Evolutionary conservation across 2,329 filamentous ascomycete species (phyloP).

Genomic region (Rutstroemia sp.): DNA sequence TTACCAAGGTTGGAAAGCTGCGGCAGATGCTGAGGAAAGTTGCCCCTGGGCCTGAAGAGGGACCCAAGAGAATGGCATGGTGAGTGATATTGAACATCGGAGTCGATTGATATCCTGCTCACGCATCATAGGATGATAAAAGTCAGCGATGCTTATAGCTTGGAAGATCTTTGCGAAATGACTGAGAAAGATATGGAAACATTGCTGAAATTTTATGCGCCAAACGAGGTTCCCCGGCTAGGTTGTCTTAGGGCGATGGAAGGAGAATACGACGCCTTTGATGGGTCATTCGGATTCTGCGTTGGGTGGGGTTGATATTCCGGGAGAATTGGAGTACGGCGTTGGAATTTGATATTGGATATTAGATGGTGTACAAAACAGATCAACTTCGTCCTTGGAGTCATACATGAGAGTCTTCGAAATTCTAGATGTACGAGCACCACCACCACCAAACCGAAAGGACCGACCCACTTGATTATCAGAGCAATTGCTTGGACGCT

Average conservation of each 20-base stretch:
- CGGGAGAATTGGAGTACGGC: background rate
- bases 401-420: background rate
- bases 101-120: constrained; percentile 21
- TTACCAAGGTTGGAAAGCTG: constrained; percentile 74
- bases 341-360: background rate
- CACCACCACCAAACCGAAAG: too few species aligned
- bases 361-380: too few species aligned
- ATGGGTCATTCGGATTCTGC: constrained; percentile 30
- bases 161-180: constrained; percentile 79
- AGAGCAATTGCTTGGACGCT: too few species aligned
- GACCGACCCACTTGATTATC: too few species aligned
- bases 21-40: constrained; percentile 71
- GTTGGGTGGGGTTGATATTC: constrained; percentile 24
- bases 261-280: constrained; percentile 23
- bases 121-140: constrained; percentile 67
- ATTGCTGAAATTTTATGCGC: constrained; percentile 67
- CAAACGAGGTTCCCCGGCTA: constrained; percentile 46
- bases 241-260: constrained; percentile 50
- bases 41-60: constrained; percentile 65
- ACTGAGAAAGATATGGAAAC: constrained; percentile 77
- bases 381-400: background rate
- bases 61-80: constrained; percentile 87
- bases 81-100: constrained; percentile 33
- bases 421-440: background rate
- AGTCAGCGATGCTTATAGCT: constrained; percentile 79